phyloP scores from a whole-genome alignment of 805 yeast genomes.

The Suhomyces prunicola region DNA sequence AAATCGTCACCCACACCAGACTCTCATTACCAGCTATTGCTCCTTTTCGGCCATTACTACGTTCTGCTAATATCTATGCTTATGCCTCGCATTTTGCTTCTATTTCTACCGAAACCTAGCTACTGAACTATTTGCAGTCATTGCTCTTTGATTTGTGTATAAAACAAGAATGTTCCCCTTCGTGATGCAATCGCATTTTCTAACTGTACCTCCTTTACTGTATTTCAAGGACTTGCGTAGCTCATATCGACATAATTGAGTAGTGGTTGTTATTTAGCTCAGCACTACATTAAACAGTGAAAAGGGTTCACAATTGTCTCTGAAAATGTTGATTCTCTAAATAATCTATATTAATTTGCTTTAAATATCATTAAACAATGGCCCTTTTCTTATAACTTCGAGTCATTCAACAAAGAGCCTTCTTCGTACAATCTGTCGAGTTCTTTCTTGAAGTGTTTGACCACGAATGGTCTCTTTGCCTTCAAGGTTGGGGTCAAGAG shows the following conservation, averaged over 20 bases:
- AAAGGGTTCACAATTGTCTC: not conserved
- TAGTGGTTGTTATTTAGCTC: not conserved
- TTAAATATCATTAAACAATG: not conserved
- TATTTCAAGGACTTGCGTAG: not conserved
- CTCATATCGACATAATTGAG: not conserved
- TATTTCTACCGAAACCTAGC: not conserved
- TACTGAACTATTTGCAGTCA: not conserved
- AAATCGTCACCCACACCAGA: not conserved
- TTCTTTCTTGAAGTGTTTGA: slow-evolving; percentile 37
- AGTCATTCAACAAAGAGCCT: slow-evolving; percentile 28
- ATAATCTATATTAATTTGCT: not conserved
- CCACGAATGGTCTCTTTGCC: slow-evolving; percentile 50
- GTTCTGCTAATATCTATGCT: not conserved
- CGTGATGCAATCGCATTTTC: not conserved
- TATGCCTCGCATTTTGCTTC: not conserved
- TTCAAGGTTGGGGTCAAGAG: slow-evolving; percentile 38
- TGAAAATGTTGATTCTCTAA: not conserved
- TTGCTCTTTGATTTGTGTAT: not conserved
- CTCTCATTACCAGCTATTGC: too few species aligned
- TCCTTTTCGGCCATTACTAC: not conserved
- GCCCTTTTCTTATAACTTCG: slow-evolving; percentile 7
- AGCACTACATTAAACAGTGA: too few species aligned
- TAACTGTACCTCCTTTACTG: not conserved
- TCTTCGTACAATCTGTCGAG: slow-evolving; percentile 47
- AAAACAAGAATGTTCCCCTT: not conserved